phyloP scores from a whole-genome alignment of 2,329 filamentous ascomycete genomes.

The Botrytis fabae region DNA sequence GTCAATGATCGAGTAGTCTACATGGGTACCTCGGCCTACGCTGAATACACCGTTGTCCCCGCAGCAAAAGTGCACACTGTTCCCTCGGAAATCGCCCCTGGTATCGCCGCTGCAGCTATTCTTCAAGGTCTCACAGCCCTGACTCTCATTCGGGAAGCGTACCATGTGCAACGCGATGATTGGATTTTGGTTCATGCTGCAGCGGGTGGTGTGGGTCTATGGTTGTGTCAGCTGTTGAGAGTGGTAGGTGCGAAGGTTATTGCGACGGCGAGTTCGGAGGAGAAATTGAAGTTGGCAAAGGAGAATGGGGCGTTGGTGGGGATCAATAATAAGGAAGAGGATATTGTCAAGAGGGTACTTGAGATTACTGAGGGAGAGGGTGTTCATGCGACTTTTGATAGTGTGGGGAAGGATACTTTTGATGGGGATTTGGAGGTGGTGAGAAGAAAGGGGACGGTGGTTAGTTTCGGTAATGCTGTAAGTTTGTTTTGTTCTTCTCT shows the following conservation, averaged over 20 bases:
- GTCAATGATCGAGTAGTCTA: constrained; percentile 72
- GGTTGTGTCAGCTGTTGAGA: constrained; percentile 73
- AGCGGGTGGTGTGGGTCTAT: constrained; percentile 76
- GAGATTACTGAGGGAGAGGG: constrained; percentile 73
- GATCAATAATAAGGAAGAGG: constrained; percentile 66
- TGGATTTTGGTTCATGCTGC: constrained; percentile 85
- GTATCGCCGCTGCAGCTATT: constrained; percentile 65
- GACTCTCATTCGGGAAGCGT: constrained; percentile 73
- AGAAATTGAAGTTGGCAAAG: constrained; percentile 71
- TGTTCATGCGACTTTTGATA: constrained; percentile 78
- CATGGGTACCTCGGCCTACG: constrained; percentile 56
- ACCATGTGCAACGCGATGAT: constrained; percentile 70
- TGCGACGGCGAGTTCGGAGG: constrained; percentile 71
- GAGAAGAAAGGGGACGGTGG: constrained; percentile 73
- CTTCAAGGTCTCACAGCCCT: constrained; percentile 83
- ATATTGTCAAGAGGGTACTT: constrained; percentile 59
- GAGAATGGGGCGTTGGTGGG: constrained; percentile 70
- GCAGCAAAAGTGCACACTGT: constrained; percentile 60
- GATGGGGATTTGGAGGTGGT: constrained; percentile 74
- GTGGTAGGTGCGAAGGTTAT: constrained; percentile 75
- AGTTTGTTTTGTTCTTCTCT: constrained; percentile 39
- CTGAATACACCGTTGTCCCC: constrained; percentile 56
- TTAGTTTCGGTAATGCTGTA: constrained; percentile 79
- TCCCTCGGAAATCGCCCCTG: constrained; percentile 60
- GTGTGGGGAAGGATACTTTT: constrained; percentile 83